Conservation (phyloP, 495 filamentous ascomycete species). For the Glutinoglossum americanum region DNA sequence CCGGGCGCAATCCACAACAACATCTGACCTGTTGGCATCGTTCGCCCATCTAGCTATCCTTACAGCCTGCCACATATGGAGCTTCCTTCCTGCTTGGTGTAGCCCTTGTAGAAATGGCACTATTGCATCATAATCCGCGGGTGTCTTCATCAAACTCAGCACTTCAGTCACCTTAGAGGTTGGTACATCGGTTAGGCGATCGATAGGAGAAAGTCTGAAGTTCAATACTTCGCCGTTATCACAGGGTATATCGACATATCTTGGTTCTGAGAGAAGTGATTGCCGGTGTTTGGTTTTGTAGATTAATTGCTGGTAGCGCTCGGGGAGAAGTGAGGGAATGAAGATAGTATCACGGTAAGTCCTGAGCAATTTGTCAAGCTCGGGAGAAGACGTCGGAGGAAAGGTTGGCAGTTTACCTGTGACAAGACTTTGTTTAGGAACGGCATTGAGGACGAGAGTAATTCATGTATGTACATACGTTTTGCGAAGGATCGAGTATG, state of each 20-base stretch:
- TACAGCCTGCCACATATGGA: conserved; percentile 2
- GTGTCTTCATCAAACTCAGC: conserved; percentile 10
- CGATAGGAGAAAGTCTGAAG: conserved; percentile 15
- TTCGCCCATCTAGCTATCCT: conserved; percentile 13
- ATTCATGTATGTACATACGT: neutral
- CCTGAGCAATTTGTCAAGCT: conserved; percentile 25
- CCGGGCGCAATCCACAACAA: conserved; percentile 14
- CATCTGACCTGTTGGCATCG: conserved; percentile 9
- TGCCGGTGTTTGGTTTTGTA: conserved; percentile 11
- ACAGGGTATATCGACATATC: conserved; percentile 10
- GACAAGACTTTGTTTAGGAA: neutral
- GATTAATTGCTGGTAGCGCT: conserved; percentile 14
- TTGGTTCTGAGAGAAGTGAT: conserved; percentile 13
- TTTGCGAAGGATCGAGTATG: neutral
- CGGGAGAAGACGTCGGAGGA: conserved; percentile 23
- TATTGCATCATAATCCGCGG: conserved; percentile 17
- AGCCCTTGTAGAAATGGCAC: conserved; percentile 15
- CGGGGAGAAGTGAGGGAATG: conserved; percentile 16
- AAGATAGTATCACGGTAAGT: conserved; percentile 17
- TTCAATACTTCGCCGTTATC: conserved; percentile 13
- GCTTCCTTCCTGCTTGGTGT: neutral
- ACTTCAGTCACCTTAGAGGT: conserved; percentile 7
- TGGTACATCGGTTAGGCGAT: conserved; percentile 14
- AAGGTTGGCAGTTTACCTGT: conserved; percentile 26
- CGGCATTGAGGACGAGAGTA: neutral